Evolutionary conservation across 2,329 filamentous ascomycete genomes (phyloP).

Genomic region (Leptographium lundbergii): DNA sequence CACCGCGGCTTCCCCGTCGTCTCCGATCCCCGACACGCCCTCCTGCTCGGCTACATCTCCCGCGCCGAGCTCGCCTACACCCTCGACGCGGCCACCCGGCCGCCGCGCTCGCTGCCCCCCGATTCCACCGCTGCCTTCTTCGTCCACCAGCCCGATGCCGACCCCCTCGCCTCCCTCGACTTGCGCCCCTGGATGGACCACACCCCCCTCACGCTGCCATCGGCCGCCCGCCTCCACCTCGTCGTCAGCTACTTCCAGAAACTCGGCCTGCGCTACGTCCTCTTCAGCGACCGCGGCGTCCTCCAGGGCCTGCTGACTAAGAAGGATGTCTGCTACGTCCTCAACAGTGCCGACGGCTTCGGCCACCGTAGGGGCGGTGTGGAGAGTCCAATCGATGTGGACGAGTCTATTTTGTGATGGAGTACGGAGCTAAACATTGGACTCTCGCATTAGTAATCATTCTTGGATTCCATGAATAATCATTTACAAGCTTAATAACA

Average conservation of each 20-base stretch:
- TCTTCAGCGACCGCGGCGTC: conserved; percentile 72
- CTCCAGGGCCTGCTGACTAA: conserved; percentile 84
- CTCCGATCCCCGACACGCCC: conserved; percentile 59
- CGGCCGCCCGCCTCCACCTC: conserved; percentile 65
- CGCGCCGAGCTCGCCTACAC: conserved; percentile 81
- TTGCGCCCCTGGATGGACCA: conserved; percentile 98
- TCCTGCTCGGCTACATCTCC: conserved; percentile 86
- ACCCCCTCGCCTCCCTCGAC: conserved; percentile 68
- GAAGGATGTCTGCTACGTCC: conserved; percentile 91
- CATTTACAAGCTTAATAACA: too few relatives aligned
- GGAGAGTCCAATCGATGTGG: too few relatives aligned
- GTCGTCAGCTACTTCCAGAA: conserved; percentile 90
- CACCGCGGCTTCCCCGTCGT: conserved; percentile 92
- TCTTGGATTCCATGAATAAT: too few relatives aligned
- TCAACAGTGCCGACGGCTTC: conserved; percentile 56
- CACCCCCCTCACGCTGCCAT: conserved; percentile 82
- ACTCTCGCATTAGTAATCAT: too few relatives aligned
- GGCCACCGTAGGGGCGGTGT: background rate
- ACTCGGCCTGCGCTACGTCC: conserved; percentile 77
- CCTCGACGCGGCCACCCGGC: conserved; percentile 47
- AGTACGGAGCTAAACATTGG: too few relatives aligned
- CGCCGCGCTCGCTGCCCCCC: conserved; percentile 45
- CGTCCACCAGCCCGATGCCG: conserved; percentile 63
- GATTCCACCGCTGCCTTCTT: conserved; percentile 76
- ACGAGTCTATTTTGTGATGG: conserved; percentile 5